Conservation (phyloP, 164 flowering plant genomes). For the Sedum album region DNA sequence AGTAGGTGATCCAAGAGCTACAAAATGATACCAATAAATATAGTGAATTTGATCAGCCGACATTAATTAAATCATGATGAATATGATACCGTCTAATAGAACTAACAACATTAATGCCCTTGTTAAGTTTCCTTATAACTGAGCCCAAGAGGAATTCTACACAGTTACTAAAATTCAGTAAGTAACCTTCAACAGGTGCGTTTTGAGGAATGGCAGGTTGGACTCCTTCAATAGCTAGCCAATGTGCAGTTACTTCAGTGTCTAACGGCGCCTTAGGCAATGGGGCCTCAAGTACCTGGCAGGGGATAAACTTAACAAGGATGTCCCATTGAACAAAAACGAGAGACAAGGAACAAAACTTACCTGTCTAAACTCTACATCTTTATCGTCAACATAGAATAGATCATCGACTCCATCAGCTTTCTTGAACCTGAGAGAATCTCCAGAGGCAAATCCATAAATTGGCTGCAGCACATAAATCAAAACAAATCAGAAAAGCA, state of each 20-base stretch:
- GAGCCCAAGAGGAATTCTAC: too few relatives aligned
- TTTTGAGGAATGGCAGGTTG: conserved; percentile 79
- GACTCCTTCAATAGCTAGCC: conserved; percentile 82
- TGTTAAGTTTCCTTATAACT: background rate
- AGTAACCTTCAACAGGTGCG: conserved; percentile 54
- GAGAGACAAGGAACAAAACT: conserved; percentile 17
- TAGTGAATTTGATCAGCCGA: background rate
- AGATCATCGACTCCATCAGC: conserved; percentile 82
- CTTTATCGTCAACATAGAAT: conserved; percentile 83
- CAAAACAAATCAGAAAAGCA: too few relatives aligned
- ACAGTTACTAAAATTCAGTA: background rate
- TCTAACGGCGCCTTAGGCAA: conserved; percentile 69
- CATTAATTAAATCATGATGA: background rate
- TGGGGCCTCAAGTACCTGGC: conserved; percentile 61
- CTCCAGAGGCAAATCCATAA: conserved; percentile 82
- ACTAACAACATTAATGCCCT: too few relatives aligned
- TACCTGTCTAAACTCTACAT: conserved; percentile 86
- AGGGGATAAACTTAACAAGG: background rate
- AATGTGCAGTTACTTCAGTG: conserved; percentile 46
- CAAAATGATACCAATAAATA: background rate
- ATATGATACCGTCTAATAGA: background rate
- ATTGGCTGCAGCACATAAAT: conserved; percentile 65
- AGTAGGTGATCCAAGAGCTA: conserved; percentile 40
- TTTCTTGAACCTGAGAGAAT: conserved; percentile 67
- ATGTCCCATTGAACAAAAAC: background rate